A percentile compares a stretch with the other conserved stretches of the same genome.
phyloP scores from a whole-genome alignment of 2,329 filamentous ascomycete species.

The Diplodia sapinea region DNA sequence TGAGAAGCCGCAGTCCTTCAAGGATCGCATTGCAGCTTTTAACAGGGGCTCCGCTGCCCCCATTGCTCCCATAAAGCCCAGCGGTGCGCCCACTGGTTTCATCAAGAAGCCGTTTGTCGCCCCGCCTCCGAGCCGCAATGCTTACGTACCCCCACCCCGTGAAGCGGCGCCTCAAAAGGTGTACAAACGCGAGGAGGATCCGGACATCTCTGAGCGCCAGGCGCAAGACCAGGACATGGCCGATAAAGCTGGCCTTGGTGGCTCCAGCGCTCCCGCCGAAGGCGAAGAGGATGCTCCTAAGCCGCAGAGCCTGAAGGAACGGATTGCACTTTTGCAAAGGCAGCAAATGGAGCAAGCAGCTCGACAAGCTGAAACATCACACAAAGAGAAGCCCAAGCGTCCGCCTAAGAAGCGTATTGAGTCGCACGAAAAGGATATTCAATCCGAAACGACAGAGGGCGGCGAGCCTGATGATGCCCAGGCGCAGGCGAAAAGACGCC shows the following conservation, averaged over 20 bases:
- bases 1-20: slow-evolving; percentile 89
- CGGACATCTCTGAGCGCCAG: slow-evolving; percentile 66
- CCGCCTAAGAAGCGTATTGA: slow-evolving; percentile 68
- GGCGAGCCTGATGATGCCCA: slow-evolving; percentile 48
- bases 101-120: slow-evolving; percentile 98
- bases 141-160: slow-evolving; percentile 79
- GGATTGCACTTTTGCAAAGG: slow-evolving; percentile 91
- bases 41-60: slow-evolving; percentile 88
- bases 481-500: slow-evolving; percentile 45
- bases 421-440: slow-evolving; percentile 46
- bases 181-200: slow-evolving; percentile 88
- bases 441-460: slow-evolving; percentile 36
- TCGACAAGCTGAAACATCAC: slow-evolving; percentile 75
- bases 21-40: slow-evolving; percentile 94
- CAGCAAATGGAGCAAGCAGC: slow-evolving; percentile 90
- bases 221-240: slow-evolving; percentile 70
- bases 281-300: slow-evolving; percentile 83
- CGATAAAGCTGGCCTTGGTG: slow-evolving; percentile 68
- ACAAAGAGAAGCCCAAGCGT: slow-evolving; percentile 86
- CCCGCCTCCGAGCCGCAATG: slow-evolving; percentile 89
- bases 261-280: slow-evolving; percentile 53
- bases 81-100: slow-evolving; percentile 70
- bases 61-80: slow-evolving; percentile 86
- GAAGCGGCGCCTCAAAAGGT: slow-evolving; percentile 74
- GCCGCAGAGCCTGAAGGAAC: slow-evolving; percentile 89